Evolutionary conservation across 1,139 yeast genomes (phyloP), one percentile per base, ranked within the genome.

Genomic region (Pichia sp.): DNA sequence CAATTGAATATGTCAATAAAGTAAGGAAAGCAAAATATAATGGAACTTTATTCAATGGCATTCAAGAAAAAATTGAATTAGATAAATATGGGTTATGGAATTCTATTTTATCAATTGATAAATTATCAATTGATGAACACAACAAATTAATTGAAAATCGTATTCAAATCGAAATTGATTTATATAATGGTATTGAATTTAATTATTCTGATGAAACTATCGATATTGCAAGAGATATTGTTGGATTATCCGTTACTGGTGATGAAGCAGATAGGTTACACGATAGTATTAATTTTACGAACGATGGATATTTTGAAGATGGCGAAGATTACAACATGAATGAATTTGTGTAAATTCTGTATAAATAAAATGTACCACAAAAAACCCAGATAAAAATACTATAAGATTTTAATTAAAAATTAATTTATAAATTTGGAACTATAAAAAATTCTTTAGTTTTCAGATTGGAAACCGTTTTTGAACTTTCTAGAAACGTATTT

Each of bases 401-500:
- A 41, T 35, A 37, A 19, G 20, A 32, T 28, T 36, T 31, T 15
- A 26, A 18, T 25, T 15, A 33, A 15, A 14, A 25, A 16, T 37
- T 16, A 31, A 26, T 34, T 31, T 24, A 35, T 29, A 29, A 29
- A 29, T 19, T 19, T 19, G 18, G 22, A 23, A 29, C n/a, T 24
- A 15, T 27, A 32, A 24, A 11, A 42, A 36, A 22, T 33, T 37
- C 34, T 25, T 38, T 37, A 42, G 49, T 46, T 52, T 47, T 54
- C 54, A 46, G 64, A 50, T 76, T 87, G 96, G 96, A 91, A 91
- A 69, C 91, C 95, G 80, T 91, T 89, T 85, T 88, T 87, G 84
- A 89, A 91, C 79, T 89, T 86, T 80, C 96, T 87, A 62, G 93
- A 73, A 63, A 91, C 95, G 74, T 80, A 83, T 80, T 89, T 91